Base-by-base conservation (phyloP, 2,329 filamentous ascomycete genomes). In the Cercospora nicotianae region DNA sequence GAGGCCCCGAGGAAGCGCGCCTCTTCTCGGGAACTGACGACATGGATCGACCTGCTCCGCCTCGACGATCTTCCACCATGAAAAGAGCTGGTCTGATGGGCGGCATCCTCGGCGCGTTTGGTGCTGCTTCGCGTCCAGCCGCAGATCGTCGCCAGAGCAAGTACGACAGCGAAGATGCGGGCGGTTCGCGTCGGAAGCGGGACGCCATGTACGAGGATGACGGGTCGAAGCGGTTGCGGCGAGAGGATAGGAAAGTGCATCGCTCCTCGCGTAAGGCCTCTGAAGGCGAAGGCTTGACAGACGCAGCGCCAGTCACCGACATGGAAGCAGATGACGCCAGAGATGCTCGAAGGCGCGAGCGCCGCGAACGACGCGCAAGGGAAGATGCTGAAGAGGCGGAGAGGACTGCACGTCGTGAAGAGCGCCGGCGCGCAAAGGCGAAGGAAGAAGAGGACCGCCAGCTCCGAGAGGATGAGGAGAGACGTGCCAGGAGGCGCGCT, bases 31-130 rank as follows among this genome's bases (percentile, higher is more conserved):
- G 82, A 0, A 81, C 82, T 2, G 84, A 86, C 64, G 85, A 86
- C 67, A 75, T 85, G 60, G 83, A 86, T 72, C 83, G 86, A 71
- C 81, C 85, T 63, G 67, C 74, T 45, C 79, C 85, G 39, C 74
- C 89, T 58, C 88, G 86, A 75, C 86, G 89, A 42, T 87, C 85
- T 71, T 90, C 89, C 3, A 86, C 81, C 64, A 83, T 88, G 3
- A 89, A 75, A 79, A 87, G 63, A 84, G 82, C 65, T 26, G 85
- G 86, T 23, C 78, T 89, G 16, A 86, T 87, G 80, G 85, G 86
- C n/a, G 85, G 86, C n/a, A 83, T 75, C 69, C 80, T 85, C 61
- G 83, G 82, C 70, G 82, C 63, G 8, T 74, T 80, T 68, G 66
- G 67, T 31, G 67, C 63, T 13, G 66, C 77, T 74, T 67, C 74